Percentiles rank a stretch among this genome's conserved stretches.
Evolutionary conservation across 1,284 basidiomycete genomes (phyloP).

Genomic region (Naganishia sp.): DNA sequence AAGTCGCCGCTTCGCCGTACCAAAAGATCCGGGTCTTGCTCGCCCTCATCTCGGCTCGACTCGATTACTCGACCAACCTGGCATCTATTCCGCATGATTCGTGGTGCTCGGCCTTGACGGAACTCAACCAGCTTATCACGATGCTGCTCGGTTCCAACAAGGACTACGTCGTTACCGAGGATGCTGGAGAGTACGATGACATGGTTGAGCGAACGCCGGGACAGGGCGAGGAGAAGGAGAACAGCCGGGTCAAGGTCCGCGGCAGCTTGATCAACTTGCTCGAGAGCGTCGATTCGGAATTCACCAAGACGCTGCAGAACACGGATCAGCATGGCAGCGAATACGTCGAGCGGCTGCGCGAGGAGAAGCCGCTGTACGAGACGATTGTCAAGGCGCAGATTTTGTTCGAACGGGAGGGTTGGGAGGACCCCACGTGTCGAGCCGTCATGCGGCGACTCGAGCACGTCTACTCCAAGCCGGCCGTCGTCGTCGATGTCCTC

Average conservation of each 20-base stretch:
- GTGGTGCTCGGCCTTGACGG: slow-evolving; percentile 82
- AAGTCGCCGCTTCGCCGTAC: slow-evolving; percentile 81
- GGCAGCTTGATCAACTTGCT: slow-evolving; percentile 93
- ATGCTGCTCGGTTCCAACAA: slow-evolving; percentile 61
- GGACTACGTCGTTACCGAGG: slow-evolving; percentile 82
- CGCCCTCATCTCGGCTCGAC: slow-evolving; percentile 88
- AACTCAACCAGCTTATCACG: slow-evolving; percentile 83
- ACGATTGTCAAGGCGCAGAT: slow-evolving; percentile 90
- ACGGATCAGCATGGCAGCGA: slow-evolving; percentile 98
- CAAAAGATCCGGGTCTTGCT: slow-evolving; percentile 92
- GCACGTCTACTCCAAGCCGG: slow-evolving; percentile 98
- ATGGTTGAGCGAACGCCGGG: slow-evolving; percentile 78
- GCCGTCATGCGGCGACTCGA: slow-evolving; percentile 94
- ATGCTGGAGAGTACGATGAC: slow-evolving; percentile 90
- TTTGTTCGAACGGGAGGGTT: slow-evolving; percentile 79
- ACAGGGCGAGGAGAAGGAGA: slow-evolving; percentile 48
- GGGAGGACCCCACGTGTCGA: slow-evolving; percentile 76
- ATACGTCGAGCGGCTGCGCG: slow-evolving; percentile 92
- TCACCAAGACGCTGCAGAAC: slow-evolving; percentile 95
- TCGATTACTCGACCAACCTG: slow-evolving; percentile 71
- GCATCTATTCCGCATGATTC: slow-evolving; percentile 88
- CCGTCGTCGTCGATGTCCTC: slow-evolving; percentile 86
- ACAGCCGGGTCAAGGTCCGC: slow-evolving; percentile 61
- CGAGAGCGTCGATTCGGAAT: slow-evolving; percentile 97
- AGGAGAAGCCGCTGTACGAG: slow-evolving; percentile 91